These are phyloP conservation scores for Exophiala lecanii-corni DNA, from an alignment of 2,329 filamentous ascomycete genomes.

Conservation along the genomic window DNA sequence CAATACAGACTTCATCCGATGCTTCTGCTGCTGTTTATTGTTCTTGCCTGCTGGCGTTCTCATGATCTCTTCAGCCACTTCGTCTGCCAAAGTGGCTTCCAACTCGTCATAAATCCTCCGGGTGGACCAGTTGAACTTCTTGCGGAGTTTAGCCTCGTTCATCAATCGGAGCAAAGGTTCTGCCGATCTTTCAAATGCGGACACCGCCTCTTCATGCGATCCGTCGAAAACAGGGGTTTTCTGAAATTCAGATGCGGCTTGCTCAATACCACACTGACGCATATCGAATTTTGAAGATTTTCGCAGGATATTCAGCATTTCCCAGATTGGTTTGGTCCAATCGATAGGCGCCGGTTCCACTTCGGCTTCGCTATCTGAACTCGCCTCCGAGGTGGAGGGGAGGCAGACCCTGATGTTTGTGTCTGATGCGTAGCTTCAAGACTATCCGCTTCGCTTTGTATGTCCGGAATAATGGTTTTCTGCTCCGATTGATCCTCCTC, in stretches of 20 bases:
- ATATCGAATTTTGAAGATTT: conserved; percentile 27
- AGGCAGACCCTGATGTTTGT: conserved; percentile 24
- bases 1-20: conserved; percentile 39
- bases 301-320: conserved; percentile 25
- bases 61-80: conserved; percentile 25
- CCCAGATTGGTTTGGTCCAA: conserved; percentile 27
- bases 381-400: conserved; percentile 7
- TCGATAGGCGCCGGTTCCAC: conserved; percentile 18
- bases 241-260: conserved; percentile 23
- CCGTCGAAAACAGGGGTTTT: conserved; percentile 22
- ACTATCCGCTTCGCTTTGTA: conserved; percentile 27
- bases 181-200: conserved; percentile 25
- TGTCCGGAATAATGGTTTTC: conserved; percentile 29
- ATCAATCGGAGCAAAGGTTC: conserved; percentile 23
- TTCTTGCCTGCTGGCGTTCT: conserved; percentile 21
- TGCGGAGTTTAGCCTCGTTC: conserved; percentile 28
- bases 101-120: conserved; percentile 27
- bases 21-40: conserved; percentile 22
- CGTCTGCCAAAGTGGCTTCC: conserved; percentile 26
- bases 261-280: conserved; percentile 25
- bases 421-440: neutral
- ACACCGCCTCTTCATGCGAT: conserved; percentile 20
- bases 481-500: conserved; percentile 20
- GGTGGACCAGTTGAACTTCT: conserved; percentile 29
- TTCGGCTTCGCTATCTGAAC: conserved; percentile 10